These are phyloP conservation scores for Pilasporangium apinafurcum DNA, from an alignment of 352 stramenopile genomes.

Conservation along the genomic window DNA sequence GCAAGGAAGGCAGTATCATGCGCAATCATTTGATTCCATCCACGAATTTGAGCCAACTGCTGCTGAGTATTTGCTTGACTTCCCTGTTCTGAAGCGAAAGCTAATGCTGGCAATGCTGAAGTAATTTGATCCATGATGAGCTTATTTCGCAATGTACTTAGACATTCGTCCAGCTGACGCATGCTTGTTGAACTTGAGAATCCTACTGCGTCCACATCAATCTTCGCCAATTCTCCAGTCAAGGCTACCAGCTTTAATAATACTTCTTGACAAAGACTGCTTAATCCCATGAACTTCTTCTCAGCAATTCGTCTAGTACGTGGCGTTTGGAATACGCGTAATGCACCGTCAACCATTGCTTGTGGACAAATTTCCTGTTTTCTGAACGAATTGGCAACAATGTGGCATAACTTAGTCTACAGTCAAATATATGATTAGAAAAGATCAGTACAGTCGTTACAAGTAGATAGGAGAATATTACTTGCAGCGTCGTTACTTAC, in stretches of 20 bases:
- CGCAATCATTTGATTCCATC: too few species aligned
- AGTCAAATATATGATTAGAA: not conserved
- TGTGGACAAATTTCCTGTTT: conserved; percentile 12
- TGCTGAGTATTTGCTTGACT: too few species aligned
- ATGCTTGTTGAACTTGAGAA: not conserved
- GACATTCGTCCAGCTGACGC: conserved; percentile 15
- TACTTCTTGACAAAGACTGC: conserved; percentile 19
- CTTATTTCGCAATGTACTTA: conserved; percentile 13
- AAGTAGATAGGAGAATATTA: not conserved
- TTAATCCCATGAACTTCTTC: conserved; percentile 9
- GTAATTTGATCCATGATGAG: too few species aligned
- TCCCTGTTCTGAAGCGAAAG: too few species aligned
- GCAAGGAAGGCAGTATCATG: conserved; percentile 34
- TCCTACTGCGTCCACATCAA: not conserved
- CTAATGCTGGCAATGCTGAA: too few species aligned
- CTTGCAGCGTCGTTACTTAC: conserved; percentile 8
- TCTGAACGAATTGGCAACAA: conserved; percentile 12
- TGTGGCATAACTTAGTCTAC: conserved; percentile 15
- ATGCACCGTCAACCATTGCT: conserved; percentile 9
- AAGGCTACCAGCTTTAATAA: conserved; percentile 13
- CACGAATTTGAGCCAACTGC: too few species aligned
- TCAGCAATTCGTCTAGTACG: conserved; percentile 16
- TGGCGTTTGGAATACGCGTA: conserved; percentile 19
- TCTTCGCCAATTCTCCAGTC: too few species aligned
- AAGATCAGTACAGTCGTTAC: not conserved